Evolutionary conservation across 1,284 basidiomycete species (phyloP).

Genomic region (Pterulicium gracile): DNA sequence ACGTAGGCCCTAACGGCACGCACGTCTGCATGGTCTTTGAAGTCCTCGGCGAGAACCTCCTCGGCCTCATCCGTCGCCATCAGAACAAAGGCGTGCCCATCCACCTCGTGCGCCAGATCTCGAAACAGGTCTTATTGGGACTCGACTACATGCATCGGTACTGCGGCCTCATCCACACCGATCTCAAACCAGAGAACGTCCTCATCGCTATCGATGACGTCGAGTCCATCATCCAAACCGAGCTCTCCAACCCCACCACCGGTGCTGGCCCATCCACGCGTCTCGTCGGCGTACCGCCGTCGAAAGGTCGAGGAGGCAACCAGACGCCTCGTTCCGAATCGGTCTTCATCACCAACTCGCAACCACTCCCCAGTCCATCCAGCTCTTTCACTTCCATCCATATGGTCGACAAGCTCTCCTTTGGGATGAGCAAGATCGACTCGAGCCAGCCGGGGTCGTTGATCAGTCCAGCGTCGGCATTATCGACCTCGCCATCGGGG

Average conservation of each 20-base stretch:
- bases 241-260: slow-evolving; percentile 53
- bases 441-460: slow-evolving; percentile 3
- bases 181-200: slow-evolving; percentile 98
- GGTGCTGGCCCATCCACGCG: slow-evolving; percentile 52
- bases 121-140: slow-evolving; percentile 91
- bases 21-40: slow-evolving; percentile 99
- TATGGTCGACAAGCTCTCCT: slow-evolving; percentile 86
- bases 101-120: slow-evolving; percentile 91
- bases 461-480: not conserved
- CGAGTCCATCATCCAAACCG: slow-evolving; percentile 84
- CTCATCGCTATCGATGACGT: slow-evolving; percentile 97
- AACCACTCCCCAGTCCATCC: slow-evolving; percentile 79
- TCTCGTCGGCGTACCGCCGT: slow-evolving; percentile 91
- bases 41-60: slow-evolving; percentile 95
- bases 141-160: slow-evolving; percentile 97
- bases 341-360: slow-evolving; percentile 88
- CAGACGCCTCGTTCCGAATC: slow-evolving; percentile 90
- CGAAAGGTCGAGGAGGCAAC: slow-evolving; percentile 91
- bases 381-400: slow-evolving; percentile 64
- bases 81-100: slow-evolving; percentile 93
- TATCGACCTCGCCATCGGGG: not conserved
- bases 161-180: slow-evolving; percentile 92
- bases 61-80: slow-evolving; percentile 95
- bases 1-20: slow-evolving; percentile 92
- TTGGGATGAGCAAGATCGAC: slow-evolving; percentile 83